Evolutionary conservation across 495 filamentous ascomycete genomes (phyloP).

Genomic region (Podospora didyma): DNA sequence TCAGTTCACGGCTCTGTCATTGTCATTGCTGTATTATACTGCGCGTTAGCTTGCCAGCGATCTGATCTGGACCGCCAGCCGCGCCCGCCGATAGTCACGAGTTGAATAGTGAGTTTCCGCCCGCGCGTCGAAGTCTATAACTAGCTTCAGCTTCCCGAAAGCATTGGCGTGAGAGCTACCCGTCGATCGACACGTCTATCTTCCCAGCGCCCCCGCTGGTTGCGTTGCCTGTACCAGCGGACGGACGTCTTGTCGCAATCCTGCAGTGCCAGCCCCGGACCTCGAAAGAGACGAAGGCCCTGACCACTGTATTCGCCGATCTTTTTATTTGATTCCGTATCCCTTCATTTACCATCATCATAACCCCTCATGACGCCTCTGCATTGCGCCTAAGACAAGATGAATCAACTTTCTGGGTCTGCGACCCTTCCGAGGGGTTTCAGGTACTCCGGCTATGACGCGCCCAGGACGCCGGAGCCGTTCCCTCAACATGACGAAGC

Average conservation of each 20-base stretch:
- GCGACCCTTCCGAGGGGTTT: slow-evolving; percentile 40
- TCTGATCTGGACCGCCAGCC: slow-evolving; percentile 15
- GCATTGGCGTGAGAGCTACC: not conserved
- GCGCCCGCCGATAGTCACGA: not conserved
- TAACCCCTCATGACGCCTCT: slow-evolving; percentile 23
- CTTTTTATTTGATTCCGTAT: slow-evolving; percentile 11
- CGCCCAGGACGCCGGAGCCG: slow-evolving; percentile 45
- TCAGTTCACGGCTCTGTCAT: not conserved
- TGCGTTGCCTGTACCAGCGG: not conserved
- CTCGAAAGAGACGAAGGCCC: slow-evolving; percentile 1
- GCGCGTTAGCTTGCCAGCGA: slow-evolving; percentile 11
- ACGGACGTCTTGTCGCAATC: not conserved
- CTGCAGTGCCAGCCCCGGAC: not conserved
- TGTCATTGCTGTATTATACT: not conserved
- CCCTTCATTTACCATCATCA: slow-evolving; percentile 5
- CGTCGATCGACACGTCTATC: slow-evolving; percentile 2
- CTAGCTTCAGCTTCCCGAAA: not conserved
- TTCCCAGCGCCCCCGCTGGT: not conserved
- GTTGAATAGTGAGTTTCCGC: not conserved
- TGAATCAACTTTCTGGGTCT: slow-evolving; percentile 41
- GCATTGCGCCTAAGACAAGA: slow-evolving; percentile 28
- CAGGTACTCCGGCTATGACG: slow-evolving; percentile 29
- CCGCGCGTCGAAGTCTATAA: not conserved
- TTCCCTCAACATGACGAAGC: slow-evolving; percentile 25
- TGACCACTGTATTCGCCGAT: slow-evolving; percentile 3